Evolutionary conservation across 1,284 basidiomycete species (phyloP).

Genomic region (Stereum hirsutum): DNA sequence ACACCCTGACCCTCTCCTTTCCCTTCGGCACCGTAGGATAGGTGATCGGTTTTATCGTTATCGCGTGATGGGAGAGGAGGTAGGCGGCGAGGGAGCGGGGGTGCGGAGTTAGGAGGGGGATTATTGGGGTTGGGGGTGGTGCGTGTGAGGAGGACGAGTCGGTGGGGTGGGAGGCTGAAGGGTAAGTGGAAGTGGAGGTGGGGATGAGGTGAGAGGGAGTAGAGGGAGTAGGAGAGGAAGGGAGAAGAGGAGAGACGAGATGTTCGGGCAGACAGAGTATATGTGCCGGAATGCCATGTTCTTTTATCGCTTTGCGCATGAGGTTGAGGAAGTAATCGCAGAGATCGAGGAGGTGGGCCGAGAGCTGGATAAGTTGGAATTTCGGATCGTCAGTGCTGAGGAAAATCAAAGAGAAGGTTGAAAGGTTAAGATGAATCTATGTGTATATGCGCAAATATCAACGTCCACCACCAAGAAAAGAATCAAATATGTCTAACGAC

Average conservation of each 20-base stretch:
- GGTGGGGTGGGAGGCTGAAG: constrained; percentile 12
- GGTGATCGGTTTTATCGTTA: constrained; percentile 74
- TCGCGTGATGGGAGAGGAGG: constrained; percentile 42
- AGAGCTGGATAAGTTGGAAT: constrained; percentile 23
- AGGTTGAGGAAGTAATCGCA: constrained; percentile 27
- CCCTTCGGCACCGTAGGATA: constrained; percentile 85
- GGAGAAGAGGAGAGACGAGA: background rate
- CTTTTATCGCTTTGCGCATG: constrained; percentile 18
- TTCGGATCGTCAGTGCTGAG: constrained; percentile 20
- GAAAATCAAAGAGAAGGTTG: too few species aligned
- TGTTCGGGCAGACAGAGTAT: background rate
- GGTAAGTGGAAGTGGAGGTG: too few species aligned
- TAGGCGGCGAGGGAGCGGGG: constrained; percentile 65
- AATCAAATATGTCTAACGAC: too few species aligned
- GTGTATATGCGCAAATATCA: too few species aligned
- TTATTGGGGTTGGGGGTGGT: constrained; percentile 54
- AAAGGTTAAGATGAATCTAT: too few species aligned
- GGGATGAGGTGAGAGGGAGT: constrained; percentile 32
- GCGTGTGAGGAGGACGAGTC: constrained; percentile 7
- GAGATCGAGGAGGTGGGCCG: constrained; percentile 29
- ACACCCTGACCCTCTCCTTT: constrained; percentile 75
- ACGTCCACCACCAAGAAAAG: too few species aligned
- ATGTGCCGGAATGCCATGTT: background rate
- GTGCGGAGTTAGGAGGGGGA: constrained; percentile 73
- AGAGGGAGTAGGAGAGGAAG: constrained; percentile 27